Conservation (phyloP, 257 asterid genomes). For the Jaltomata sinuosa region DNA sequence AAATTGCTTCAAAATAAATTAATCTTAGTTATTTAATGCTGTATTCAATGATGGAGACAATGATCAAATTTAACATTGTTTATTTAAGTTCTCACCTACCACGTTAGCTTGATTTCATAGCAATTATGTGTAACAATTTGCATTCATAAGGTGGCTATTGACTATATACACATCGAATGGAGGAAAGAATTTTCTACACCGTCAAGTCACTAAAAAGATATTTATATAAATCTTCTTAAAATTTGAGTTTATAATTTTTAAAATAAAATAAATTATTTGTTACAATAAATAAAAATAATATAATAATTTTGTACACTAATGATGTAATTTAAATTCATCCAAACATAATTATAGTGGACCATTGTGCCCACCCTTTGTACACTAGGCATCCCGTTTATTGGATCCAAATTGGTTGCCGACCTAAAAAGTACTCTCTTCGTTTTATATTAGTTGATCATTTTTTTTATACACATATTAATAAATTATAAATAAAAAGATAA, state of each 20-base stretch:
- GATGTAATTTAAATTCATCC: background rate
- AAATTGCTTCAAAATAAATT: too few species aligned
- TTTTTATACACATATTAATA: too few species aligned
- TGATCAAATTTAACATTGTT: background rate
- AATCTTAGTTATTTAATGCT: background rate
- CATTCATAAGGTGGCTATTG: background rate
- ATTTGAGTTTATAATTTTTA: background rate
- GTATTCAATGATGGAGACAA: background rate
- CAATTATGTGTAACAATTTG: background rate
- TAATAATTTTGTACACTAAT: background rate
- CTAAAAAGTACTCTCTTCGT: too few species aligned
- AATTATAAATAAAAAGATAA: too few species aligned
- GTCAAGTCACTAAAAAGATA: background rate
- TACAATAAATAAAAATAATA: background rate
- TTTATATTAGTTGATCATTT: too few species aligned
- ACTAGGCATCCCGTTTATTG: background rate
- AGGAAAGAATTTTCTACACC: background rate
- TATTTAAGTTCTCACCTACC: background rate
- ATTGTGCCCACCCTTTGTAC: background rate
- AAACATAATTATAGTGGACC: background rate
- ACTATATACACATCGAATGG: background rate
- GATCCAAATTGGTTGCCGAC: background rate
- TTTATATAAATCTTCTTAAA: background rate
- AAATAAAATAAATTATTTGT: background rate
- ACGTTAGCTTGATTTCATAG: background rate